A percentile compares a stretch with the other conserved stretches of the same genome.
phyloP scores from a whole-genome alignment of 1,284 basidiomycete species.

The Apiotrichum veenhuisii region DNA sequence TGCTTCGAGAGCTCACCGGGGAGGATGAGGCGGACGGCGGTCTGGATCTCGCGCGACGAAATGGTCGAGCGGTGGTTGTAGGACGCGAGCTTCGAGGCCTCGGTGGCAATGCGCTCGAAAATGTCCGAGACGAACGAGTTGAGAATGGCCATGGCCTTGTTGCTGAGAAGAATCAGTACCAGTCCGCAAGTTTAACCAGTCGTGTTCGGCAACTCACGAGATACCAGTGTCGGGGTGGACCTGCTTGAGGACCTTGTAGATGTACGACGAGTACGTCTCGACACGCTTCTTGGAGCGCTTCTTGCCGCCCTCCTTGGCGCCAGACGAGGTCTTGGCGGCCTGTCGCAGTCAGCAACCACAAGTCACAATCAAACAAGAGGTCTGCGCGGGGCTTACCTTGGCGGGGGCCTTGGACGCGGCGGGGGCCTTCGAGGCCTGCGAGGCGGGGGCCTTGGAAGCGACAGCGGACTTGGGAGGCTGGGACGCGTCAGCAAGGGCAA shows the following conservation, averaged over 20 bases:
- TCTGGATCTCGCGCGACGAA: constrained; percentile 91
- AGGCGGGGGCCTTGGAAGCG: constrained; percentile 58
- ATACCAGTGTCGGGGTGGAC: constrained; percentile 97
- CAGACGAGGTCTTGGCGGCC: constrained; percentile 20
- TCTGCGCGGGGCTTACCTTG: neutral
- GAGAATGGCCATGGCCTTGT: constrained; percentile 94
- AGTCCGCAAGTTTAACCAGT: neutral
- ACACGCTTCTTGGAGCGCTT: constrained; percentile 81
- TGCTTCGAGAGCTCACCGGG: constrained; percentile 78
- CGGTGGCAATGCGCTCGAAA: constrained; percentile 87
- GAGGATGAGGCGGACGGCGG: constrained; percentile 82
- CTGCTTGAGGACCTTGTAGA: constrained; percentile 68
- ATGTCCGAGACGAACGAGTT: constrained; percentile 93
- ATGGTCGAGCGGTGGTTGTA: constrained; percentile 95
- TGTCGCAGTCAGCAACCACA: neutral
- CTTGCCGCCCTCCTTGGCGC: constrained; percentile 18
- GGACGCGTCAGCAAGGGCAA: neutral
- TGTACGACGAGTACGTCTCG: constrained; percentile 90
- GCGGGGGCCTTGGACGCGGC: constrained; percentile 64
- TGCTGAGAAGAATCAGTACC: constrained; percentile 54
- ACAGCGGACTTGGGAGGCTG: constrained; percentile 5
- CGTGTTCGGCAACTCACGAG: constrained; percentile 35
- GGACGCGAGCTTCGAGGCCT: constrained; percentile 86
- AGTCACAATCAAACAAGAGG: too few relatives aligned
- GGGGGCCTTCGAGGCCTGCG: constrained; percentile 50